phyloP scores from a whole-genome alignment of 495 filamentous ascomycete genomes.

The Penicillium longicatenatum region DNA sequence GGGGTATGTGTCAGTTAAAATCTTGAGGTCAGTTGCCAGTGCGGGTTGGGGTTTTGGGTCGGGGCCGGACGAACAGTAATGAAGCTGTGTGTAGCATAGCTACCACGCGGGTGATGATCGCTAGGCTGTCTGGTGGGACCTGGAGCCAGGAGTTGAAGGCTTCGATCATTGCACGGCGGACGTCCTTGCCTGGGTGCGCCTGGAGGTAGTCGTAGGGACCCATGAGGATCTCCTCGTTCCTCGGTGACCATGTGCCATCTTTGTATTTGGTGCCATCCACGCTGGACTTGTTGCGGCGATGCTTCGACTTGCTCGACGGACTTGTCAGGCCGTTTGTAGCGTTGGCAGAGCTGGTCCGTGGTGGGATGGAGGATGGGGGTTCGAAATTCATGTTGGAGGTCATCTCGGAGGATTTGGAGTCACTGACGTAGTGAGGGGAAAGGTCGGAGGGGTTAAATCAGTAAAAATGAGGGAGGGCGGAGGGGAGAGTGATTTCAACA shows the following conservation, averaged over 20 bases:
- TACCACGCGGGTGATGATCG: constrained; percentile 83
- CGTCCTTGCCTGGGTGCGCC: constrained; percentile 86
- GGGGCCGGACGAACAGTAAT: constrained; percentile 57
- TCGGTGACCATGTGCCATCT: constrained; percentile 61
- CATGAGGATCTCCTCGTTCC: constrained; percentile 77
- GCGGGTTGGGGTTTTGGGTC: background rate
- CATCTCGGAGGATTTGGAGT: constrained; percentile 4
- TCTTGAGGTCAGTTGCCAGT: background rate
- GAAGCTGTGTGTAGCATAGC: constrained; percentile 94
- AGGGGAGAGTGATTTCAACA: background rate
- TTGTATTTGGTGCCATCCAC: constrained; percentile 53
- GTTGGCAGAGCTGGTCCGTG: constrained; percentile 68
- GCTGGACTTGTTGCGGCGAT: constrained; percentile 46
- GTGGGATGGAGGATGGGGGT: constrained; percentile 70
- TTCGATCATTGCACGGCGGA: constrained; percentile 79
- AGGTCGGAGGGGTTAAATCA: constrained; percentile 11
- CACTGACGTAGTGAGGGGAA: constrained; percentile 13
- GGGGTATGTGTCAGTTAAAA: background rate
- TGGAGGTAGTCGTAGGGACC: constrained; percentile 90
- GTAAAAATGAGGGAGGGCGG: background rate
- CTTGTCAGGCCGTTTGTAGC: constrained; percentile 34
- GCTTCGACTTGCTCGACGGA: constrained; percentile 29
- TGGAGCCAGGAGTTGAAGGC: constrained; percentile 91
- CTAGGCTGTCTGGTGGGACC: constrained; percentile 75
- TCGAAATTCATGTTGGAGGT: constrained; percentile 38